Conservation (phyloP, 139 green algal genomes). For the Limnomonas spitsbergensis region DNA sequence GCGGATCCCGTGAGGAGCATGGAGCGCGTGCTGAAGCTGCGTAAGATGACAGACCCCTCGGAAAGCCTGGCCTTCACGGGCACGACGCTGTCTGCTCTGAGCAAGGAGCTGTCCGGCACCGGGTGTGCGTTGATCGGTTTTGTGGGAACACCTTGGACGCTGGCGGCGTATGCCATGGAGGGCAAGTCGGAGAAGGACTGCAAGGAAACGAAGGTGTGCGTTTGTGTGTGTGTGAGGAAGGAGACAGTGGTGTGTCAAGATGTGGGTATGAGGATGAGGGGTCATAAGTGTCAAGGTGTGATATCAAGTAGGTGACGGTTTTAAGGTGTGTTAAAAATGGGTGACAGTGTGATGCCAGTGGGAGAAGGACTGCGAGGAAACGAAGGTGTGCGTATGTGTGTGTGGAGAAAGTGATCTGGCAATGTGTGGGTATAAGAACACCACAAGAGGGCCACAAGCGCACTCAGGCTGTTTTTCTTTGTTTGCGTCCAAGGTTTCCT, state of each 20-base stretch:
- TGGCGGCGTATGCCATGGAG: slow-evolving; percentile 94
- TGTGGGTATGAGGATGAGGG: not conserved
- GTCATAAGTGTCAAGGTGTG: slow-evolving; percentile 3
- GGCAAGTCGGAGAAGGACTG: slow-evolving; percentile 82
- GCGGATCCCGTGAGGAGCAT: slow-evolving; percentile 47
- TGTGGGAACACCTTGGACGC: slow-evolving; percentile 95
- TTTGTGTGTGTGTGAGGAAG: slow-evolving; percentile 1
- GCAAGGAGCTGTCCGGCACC: slow-evolving; percentile 28
- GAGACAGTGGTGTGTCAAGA: not conserved
- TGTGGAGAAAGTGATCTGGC: too few species aligned
- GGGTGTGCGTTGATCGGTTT: slow-evolving; percentile 90
- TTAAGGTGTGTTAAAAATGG: too few species aligned
- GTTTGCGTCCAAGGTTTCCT: too few species aligned
- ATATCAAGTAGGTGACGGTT: not conserved
- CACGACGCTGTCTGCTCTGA: slow-evolving; percentile 76
- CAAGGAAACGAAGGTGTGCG: slow-evolving; percentile 67
- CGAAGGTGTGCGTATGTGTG: too few species aligned
- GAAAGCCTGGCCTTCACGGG: slow-evolving; percentile 79
- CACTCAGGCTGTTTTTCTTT: too few species aligned
- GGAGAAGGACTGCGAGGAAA: too few species aligned
- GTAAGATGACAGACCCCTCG: slow-evolving; percentile 73
- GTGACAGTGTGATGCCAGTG: too few species aligned
- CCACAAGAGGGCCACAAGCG: too few species aligned
- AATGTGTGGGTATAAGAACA: too few species aligned
- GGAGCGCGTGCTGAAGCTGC: slow-evolving; percentile 20